These are phyloP conservation scores for Umbelopsis isabellina DNA, from an alignment of 192 early-diverging fungal species.

Conservation along the genomic window DNA sequence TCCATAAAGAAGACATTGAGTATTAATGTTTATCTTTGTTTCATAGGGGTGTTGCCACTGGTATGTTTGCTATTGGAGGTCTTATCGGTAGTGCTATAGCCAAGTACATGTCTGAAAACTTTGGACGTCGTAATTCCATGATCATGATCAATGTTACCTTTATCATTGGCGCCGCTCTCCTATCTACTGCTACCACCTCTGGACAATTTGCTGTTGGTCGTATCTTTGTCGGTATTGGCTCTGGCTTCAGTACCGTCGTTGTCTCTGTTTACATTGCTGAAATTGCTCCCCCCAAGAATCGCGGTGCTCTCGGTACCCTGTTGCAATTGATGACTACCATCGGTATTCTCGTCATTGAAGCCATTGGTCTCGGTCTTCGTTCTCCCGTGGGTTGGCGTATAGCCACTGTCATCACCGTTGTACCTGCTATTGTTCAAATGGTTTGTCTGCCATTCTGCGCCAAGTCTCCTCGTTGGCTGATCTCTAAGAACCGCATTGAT, in stretches of 20 bases:
- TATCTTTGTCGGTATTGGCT: conserved; percentile 58
- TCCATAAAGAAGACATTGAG: background rate
- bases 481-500: conserved; percentile 53
- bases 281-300: conserved; percentile 46
- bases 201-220: conserved; percentile 49
- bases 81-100: conserved; percentile 70
- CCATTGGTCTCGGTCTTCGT: conserved; percentile 43
- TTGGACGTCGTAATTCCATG: conserved; percentile 66
- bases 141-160: conserved; percentile 56
- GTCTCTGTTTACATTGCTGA: conserved; percentile 62
- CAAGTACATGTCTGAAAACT: conserved; percentile 57
- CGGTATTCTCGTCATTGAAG: conserved; percentile 58
- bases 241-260: conserved; percentile 57
- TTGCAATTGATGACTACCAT: conserved; percentile 61
- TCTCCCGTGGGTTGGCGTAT: conserved; percentile 52
- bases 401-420: conserved; percentile 48
- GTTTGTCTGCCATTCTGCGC: conserved; percentile 61
- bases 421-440: conserved; percentile 62
- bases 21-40: background rate
- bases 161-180: conserved; percentile 45
- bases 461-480: conserved; percentile 72
- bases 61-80: conserved; percentile 65
- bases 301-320: conserved; percentile 54
- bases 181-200: conserved; percentile 41
- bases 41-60: conserved; percentile 60